Evolutionary conservation across 2,329 filamentous ascomycete species (phyloP).

Genomic region (Thielaviopsis musarum): DNA sequence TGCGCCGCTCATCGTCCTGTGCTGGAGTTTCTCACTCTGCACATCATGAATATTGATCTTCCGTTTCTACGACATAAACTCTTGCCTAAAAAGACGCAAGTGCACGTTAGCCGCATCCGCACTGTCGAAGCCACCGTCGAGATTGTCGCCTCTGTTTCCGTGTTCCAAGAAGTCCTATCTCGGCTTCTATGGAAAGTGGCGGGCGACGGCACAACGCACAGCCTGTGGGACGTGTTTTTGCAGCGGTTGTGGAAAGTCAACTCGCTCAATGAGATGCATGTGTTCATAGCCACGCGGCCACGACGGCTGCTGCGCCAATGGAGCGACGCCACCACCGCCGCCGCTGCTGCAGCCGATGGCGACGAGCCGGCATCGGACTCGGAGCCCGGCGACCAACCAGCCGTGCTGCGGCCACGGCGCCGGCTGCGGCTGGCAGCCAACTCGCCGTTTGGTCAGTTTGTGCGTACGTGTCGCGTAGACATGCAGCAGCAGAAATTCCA

Average conservation of each 20-base stretch:
- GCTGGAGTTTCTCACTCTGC: slow-evolving; percentile 61
- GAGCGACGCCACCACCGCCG: slow-evolving; percentile 12
- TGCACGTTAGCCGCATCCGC: slow-evolving; percentile 22
- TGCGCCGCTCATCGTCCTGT: slow-evolving; percentile 55
- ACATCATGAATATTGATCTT: slow-evolving; percentile 36
- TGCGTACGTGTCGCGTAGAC: slow-evolving; percentile 62
- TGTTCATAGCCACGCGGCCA: slow-evolving; percentile 42
- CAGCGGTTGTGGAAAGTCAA: slow-evolving; percentile 69
- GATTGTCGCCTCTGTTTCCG: slow-evolving; percentile 36
- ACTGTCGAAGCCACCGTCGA: slow-evolving; percentile 33
- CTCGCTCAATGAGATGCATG: slow-evolving; percentile 63
- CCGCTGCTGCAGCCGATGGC: slow-evolving; percentile 42
- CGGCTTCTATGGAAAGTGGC: slow-evolving; percentile 39
- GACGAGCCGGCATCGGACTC: slow-evolving; percentile 36
- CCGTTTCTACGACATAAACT: slow-evolving; percentile 16
- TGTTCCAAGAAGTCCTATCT: slow-evolving; percentile 42
- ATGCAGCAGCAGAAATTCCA: slow-evolving; percentile 67
- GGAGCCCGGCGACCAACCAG: slow-evolving; percentile 27
- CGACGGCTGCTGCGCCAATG: slow-evolving; percentile 2
- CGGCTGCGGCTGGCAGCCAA: slow-evolving; percentile 49
- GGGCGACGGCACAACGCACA: slow-evolving; percentile 34
- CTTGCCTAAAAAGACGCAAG: slow-evolving; percentile 10
- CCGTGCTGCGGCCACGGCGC: slow-evolving; percentile 22
- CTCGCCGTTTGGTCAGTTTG: slow-evolving; percentile 67
- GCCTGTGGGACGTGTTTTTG: slow-evolving; percentile 78